Conservation (phyloP, 2,329 filamentous ascomycete species). For the Alternaria viburni region DNA sequence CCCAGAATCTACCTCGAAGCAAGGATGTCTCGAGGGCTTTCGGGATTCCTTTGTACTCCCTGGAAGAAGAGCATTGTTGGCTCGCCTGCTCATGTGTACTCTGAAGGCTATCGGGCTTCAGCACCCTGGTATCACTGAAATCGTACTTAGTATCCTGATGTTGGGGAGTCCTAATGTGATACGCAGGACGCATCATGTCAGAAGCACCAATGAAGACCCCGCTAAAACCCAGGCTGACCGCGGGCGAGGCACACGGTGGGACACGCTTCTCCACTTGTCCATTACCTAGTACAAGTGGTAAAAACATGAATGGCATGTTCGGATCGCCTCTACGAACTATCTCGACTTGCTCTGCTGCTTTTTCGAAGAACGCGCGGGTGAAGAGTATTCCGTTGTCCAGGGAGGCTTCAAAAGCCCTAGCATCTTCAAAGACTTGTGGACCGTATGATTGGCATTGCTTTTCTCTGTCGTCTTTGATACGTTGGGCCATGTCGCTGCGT, state of each 20-base stretch:
- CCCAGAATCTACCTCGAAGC: background rate
- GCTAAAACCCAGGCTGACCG: background rate
- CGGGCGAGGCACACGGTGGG: background rate
- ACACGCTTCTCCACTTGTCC: background rate
- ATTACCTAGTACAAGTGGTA: background rate
- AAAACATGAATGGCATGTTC: background rate
- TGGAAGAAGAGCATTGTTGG: rapidly evolving
- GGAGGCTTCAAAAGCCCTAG: background rate
- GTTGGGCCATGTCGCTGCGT: background rate
- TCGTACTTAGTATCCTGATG: background rate
- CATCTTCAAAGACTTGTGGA: background rate
- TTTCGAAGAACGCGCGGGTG: background rate
- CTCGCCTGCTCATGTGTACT: background rate
- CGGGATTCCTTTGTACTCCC: background rate
- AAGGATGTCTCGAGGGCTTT: rapidly evolving
- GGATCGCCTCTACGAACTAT: background rate
- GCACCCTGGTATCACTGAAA: background rate
- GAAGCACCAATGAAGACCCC: background rate
- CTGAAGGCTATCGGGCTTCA: background rate
- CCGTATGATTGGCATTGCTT: background rate
- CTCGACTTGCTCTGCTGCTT: background rate
- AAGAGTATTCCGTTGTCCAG: background rate
- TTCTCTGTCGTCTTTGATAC: background rate
- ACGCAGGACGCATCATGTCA: background rate
- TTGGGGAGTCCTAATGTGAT: background rate